Percentiles rank a stretch among this genome's conserved stretches.
Evolutionary conservation across 176 grass and related monocot species (phyloP).

Genomic region (Ensete glaucum): DNA sequence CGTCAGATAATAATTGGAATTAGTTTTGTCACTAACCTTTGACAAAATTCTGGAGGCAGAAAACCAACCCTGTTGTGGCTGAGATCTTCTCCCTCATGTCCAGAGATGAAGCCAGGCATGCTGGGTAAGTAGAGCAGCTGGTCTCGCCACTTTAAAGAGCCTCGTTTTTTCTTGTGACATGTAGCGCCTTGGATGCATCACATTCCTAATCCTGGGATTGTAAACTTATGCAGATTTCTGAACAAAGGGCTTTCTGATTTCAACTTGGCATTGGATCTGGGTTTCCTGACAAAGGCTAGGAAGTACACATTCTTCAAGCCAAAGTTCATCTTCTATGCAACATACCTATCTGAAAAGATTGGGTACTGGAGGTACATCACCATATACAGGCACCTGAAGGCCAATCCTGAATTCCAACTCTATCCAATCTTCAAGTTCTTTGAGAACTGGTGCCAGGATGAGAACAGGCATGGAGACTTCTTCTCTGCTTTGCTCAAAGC

Average conservation of each 20-base stretch:
- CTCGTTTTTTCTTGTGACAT: too few species aligned
- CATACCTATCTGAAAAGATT: too few species aligned
- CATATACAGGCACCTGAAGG: too few species aligned
- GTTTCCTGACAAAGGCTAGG: constrained; percentile 94
- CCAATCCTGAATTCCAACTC: too few species aligned
- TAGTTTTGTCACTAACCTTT: not conserved
- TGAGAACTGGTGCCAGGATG: constrained; percentile 30
- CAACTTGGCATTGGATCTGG: constrained; percentile 88
- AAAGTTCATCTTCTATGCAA: too few species aligned
- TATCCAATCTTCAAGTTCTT: constrained; percentile 28
- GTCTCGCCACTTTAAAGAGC: not conserved
- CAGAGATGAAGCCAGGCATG: constrained; percentile 94
- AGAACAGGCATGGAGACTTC: constrained; percentile 94
- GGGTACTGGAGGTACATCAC: too few species aligned
- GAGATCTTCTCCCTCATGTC: constrained; percentile 99
- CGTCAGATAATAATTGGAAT: too few species aligned
- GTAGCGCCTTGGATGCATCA: too few species aligned
- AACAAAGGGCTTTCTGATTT: constrained; percentile 96
- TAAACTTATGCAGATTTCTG: constrained; percentile 51
- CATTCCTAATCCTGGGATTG: too few species aligned
- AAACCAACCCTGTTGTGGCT: constrained; percentile 94
- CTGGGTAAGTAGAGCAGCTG: constrained; percentile 47
- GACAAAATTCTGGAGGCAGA: constrained; percentile 33
- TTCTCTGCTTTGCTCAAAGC: constrained; percentile 87
- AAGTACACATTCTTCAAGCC: constrained; percentile 61